Evolutionary conservation across 768 basidiomycete species (phyloP), one percentile per base, ranked within the genome.

Genomic region (Lanmaoa pseudosensibilis): DNA sequence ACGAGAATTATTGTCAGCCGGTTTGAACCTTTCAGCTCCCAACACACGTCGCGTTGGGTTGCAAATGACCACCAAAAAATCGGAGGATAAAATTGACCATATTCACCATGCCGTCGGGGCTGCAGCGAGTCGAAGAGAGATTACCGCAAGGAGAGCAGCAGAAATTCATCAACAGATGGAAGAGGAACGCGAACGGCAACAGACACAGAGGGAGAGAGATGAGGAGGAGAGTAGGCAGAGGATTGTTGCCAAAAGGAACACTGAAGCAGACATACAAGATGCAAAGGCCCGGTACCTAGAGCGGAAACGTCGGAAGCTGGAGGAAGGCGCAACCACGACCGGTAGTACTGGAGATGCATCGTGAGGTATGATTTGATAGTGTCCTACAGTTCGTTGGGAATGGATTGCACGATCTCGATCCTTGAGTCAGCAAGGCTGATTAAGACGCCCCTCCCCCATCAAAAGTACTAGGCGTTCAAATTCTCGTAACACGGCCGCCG

Each of bases 1-100:
- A 68, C 87, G 95, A 54, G 92, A 95, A 50, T 77, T 99, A 9
- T 78, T 98, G 44, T 84, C 88, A 21, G 95, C 96, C 5, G 97
- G 97, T 2, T 76, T 99, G 54, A 99, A 99, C 69, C 80, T 98
- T 44, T 85, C 91, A 34, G 83, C 90, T 57, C 84, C 88, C 37
- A 90, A 92, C 67, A 92, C 90, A 6, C 80, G 92, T 54, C 78
- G 79, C 50, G 75, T 90, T n/a, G 85, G 85, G 16, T 67, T 78
- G 46, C 77, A 78, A 41, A 65, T 66, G 37, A 63, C 59, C 13
- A 55, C 64, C 12, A 65, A 50, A 60, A 69, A 50, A 59, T 54
- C 62, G 25, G 69, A 62, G 30, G 60, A 62, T 4, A 69, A 70
- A 50, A 59, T 65, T n/a, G 68, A 76, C 1, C 69, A 83, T 52